Percentiles rank a stretch among this genome's conserved stretches.
Evolutionary conservation across 1,284 basidiomycete genomes (phyloP).

Genomic region (Moesziomyces sp.): DNA sequence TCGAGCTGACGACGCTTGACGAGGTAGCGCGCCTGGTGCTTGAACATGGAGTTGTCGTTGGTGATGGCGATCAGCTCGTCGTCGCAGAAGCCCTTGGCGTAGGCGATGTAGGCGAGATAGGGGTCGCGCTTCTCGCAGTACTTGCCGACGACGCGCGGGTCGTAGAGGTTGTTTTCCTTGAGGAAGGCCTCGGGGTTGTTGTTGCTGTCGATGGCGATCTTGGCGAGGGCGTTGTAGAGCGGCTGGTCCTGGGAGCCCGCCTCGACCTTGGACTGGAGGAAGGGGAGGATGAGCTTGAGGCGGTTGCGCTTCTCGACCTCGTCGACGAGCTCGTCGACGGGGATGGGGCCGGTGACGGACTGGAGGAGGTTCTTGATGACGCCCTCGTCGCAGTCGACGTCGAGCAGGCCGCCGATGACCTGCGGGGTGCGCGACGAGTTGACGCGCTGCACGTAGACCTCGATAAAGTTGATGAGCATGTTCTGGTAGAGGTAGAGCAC

Average conservation of each 20-base stretch:
- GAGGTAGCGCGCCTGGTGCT: conserved; percentile 97
- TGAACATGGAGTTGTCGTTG: conserved; percentile 99
- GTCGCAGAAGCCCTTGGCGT: conserved; percentile 99
- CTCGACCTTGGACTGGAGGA: conserved; percentile 93
- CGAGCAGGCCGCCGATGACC: conserved; percentile 94
- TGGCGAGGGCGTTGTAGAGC: conserved; percentile 95
- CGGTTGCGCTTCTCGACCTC: conserved; percentile 90
- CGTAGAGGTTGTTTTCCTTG: conserved; percentile 98
- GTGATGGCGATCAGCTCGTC: conserved; percentile 97
- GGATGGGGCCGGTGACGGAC: conserved; percentile 96
- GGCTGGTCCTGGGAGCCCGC: conserved; percentile 90
- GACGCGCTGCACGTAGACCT: conserved; percentile 98
- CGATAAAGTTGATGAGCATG: conserved; percentile 94
- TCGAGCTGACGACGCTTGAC: conserved; percentile 95
- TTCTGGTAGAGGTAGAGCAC: conserved; percentile 99
- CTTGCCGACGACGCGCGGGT: conserved; percentile 95
- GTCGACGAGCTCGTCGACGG: conserved; percentile 79
- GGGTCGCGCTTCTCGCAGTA: conserved; percentile 99
- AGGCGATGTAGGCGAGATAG: conserved; percentile 98
- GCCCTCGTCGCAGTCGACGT: conserved; percentile 94
- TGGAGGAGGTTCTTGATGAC: conserved; percentile 93
- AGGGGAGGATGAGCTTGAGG: conserved; percentile 95
- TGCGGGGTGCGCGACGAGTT: conserved; percentile 98
- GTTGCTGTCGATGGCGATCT: conserved; percentile 98
- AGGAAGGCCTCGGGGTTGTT: conserved; percentile 97